These are phyloP conservation scores for Amoebophrya sp. DNA, from an alignment of 169 alveolate genomes.

Conservation along the genomic window DNA sequence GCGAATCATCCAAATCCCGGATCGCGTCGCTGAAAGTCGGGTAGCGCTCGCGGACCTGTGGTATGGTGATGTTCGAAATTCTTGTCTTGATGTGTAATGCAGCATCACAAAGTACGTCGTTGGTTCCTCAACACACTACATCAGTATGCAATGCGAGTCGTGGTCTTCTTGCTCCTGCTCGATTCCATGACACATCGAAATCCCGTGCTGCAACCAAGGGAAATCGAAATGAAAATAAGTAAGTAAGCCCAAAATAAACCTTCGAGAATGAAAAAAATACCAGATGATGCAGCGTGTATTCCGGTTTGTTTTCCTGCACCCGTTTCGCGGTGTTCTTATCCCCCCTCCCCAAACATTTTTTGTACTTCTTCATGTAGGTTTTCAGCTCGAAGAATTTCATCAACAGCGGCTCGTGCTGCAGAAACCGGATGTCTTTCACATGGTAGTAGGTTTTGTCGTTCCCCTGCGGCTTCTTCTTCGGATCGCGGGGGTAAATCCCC, in stretches of 20 bases:
- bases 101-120: too few relatives aligned
- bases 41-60: slow-evolving; percentile 61
- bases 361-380: slow-evolving; percentile 78
- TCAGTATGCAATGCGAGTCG: too few relatives aligned
- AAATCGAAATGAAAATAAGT: too few relatives aligned
- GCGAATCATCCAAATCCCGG: slow-evolving; percentile 95
- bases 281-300: slow-evolving; percentile 82
- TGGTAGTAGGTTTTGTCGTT: slow-evolving; percentile 81
- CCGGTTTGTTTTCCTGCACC: slow-evolving; percentile 73
- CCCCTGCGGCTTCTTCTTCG: slow-evolving; percentile 82
- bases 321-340: slow-evolving; percentile 73
- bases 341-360: slow-evolving; percentile 73
- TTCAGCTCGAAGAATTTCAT: slow-evolving; percentile 74
- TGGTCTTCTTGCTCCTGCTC: too few relatives aligned
- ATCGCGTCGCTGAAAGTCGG: slow-evolving; percentile 94
- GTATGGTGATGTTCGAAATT: too few relatives aligned
- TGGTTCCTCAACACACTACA: too few relatives aligned
- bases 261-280: slow-evolving; percentile 16
- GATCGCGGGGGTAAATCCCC: slow-evolving; percentile 98
- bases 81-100: too few relatives aligned
- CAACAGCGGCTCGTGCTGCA: slow-evolving; percentile 74
- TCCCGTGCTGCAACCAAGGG: too few relatives aligned
- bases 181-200: too few relatives aligned
- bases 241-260: too few relatives aligned
- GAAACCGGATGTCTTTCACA: slow-evolving; percentile 80